Conservation (phyloP, 2,329 filamentous ascomycete genomes). For the Hypoxylon sp. region DNA sequence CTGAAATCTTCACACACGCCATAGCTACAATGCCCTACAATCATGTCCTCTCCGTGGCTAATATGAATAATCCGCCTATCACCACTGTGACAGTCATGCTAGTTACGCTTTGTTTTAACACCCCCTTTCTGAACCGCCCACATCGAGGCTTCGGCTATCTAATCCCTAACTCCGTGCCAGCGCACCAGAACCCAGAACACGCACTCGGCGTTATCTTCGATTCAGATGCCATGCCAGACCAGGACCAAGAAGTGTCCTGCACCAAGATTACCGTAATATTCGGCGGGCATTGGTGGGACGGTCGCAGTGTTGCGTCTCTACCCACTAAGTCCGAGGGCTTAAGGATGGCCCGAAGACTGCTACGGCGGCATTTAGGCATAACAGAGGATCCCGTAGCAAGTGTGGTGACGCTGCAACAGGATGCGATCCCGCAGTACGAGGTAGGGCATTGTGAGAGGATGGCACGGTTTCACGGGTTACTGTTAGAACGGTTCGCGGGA, state of each 20-base stretch:
- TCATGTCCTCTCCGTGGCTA: not conserved
- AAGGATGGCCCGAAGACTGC: constrained; percentile 19
- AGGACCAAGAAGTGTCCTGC: constrained; percentile 4
- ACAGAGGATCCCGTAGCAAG: constrained; percentile 11
- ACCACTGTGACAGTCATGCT: constrained; percentile 29
- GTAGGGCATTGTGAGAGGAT: constrained; percentile 31
- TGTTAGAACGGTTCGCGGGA: constrained; percentile 18
- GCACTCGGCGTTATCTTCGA: constrained; percentile 31
- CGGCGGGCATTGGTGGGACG: constrained; percentile 33
- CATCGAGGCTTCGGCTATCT: constrained; percentile 33
- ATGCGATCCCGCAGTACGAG: constrained; percentile 33
- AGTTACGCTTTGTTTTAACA: constrained; percentile 28
- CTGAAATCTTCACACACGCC: constrained; percentile 4
- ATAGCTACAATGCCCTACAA: constrained; percentile 24
- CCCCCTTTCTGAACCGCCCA: constrained; percentile 23
- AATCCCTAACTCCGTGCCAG: constrained; percentile 26
- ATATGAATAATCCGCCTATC: constrained; percentile 1
- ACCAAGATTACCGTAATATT: constrained; percentile 33
- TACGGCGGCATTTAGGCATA: constrained; percentile 28
- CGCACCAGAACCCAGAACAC: constrained; percentile 28
- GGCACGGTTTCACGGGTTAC: constrained; percentile 1
- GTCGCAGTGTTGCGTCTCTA: not conserved
- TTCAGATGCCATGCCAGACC: constrained; percentile 32
- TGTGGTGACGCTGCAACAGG: constrained; percentile 3
- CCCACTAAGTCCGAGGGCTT: constrained; percentile 20